Percentiles rank a stretch among this genome's conserved stretches.
Conservation (phyloP, 306 rosid genomes). For the Cicer yamashitae region DNA sequence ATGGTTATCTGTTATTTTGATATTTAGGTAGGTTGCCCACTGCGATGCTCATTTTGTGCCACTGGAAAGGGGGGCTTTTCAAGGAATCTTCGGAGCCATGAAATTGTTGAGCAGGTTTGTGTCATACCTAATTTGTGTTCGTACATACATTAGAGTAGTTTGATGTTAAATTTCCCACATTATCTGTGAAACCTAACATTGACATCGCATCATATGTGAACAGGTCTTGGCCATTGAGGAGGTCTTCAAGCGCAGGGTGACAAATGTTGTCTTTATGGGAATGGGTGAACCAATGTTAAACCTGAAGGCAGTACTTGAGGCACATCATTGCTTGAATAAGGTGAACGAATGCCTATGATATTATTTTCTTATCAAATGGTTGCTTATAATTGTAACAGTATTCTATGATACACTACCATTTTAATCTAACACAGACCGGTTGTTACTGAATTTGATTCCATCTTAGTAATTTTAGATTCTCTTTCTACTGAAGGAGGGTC, state of each 20-base stretch:
- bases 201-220: constrained; percentile 31
- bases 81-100: constrained; percentile 84
- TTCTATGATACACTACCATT: constrained; percentile 20
- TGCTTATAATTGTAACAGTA: constrained; percentile 13
- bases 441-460: constrained; percentile 8
- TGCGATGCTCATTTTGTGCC: constrained; percentile 97
- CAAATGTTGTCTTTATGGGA: constrained; percentile 98
- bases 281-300: constrained; percentile 99
- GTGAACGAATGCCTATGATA: constrained; percentile 47
- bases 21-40: constrained; percentile 88
- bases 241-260: constrained; percentile 83
- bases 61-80: constrained; percentile 97
- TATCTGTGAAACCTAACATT: not conserved
- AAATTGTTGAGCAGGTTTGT: constrained; percentile 91
- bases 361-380: constrained; percentile 27
- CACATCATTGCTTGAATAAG: constrained; percentile 93
- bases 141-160: constrained; percentile 24
- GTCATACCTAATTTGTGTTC: constrained; percentile 26
- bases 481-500: constrained; percentile 2
- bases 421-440: not conserved
- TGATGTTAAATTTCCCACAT: constrained; percentile 35
- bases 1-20: constrained; percentile 37
- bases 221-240: constrained; percentile 98
- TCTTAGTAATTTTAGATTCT: constrained; percentile 24
- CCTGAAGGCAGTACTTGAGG: constrained; percentile 84